Percentiles rank a stretch among this genome's conserved stretches.
These are phyloP conservation scores for Nakazawaea wickerhamii DNA, from an alignment of 805 yeast genomes.

Conservation along the genomic window DNA sequence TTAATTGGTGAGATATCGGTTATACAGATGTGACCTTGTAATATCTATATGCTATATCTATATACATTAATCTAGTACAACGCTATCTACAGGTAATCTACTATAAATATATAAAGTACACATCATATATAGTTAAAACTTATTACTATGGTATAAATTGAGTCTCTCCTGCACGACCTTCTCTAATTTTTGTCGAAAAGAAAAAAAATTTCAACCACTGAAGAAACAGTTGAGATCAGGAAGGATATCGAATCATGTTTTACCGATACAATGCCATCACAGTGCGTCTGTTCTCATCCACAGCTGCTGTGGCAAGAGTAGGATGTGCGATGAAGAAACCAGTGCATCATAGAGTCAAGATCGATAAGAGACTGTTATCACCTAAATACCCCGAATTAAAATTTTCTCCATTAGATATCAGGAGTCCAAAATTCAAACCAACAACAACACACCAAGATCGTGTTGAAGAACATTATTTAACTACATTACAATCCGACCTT, in stretches of 20 bases:
- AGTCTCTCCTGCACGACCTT: neutral
- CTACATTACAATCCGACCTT: constrained; percentile 71
- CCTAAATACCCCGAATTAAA: constrained; percentile 69
- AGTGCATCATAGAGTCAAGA: constrained; percentile 82
- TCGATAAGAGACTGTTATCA: constrained; percentile 68
- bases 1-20: no score
- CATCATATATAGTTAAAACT: no score
- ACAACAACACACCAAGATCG: constrained; percentile 73
- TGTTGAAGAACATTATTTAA: constrained; percentile 66
- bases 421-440: constrained; percentile 77
- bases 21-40: no score
- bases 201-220: constrained; percentile 5
- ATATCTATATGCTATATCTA: no score
- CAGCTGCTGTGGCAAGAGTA: constrained; percentile 34
- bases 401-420: constrained; percentile 64
- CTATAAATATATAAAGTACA: no score
- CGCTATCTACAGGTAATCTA: no score
- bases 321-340: constrained; percentile 79
- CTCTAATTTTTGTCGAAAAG: no score
- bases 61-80: no score
- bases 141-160: neutral
- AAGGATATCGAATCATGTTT: no score
- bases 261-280: neutral
- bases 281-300: constrained; percentile 27
- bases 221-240: neutral